Conservation (phyloP, 2,329 filamentous ascomycete species). For the Rhynchosporium graminicola region DNA sequence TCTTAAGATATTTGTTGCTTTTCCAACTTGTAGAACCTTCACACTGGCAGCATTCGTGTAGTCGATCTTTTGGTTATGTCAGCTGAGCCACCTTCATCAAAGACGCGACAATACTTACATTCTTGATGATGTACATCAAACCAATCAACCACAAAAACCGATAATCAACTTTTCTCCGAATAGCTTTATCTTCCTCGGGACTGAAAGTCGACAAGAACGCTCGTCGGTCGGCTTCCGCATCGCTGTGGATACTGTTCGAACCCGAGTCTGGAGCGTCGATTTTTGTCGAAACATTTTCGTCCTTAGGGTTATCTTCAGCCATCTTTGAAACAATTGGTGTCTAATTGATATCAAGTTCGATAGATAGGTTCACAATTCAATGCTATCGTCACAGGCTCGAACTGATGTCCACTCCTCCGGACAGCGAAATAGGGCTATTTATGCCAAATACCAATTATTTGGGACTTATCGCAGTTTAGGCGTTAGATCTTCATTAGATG, state of each 20-base stretch:
- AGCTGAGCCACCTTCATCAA: background rate
- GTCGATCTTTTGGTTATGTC: conserved; percentile 39
- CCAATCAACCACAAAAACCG: conserved; percentile 45
- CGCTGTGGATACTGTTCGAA: conserved; percentile 24
- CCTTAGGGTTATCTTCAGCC: conserved; percentile 13
- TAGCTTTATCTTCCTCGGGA: conserved; percentile 43
- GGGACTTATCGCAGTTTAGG: background rate
- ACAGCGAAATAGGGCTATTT: background rate
- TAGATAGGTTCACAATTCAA: background rate
- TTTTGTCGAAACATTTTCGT: conserved; percentile 16
- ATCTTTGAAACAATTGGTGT: background rate
- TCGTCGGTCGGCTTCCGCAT: conserved; percentile 21
- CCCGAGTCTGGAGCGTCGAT: conserved; percentile 3
- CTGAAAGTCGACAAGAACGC: conserved; percentile 45
- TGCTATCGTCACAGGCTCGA: background rate
- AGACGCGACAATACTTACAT: conserved; percentile 33
- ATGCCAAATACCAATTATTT: background rate
- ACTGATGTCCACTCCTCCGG: background rate
- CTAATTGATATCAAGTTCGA: background rate
- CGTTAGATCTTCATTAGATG: background rate
- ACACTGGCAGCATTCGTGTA: conserved; percentile 45
- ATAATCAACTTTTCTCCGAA: conserved; percentile 46
- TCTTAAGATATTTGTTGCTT: conserved; percentile 43
- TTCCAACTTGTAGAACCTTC: conserved; percentile 47
- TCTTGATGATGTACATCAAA: conserved; percentile 47